phyloP scores from a whole-genome alignment of 108 stramenopile species.

The Cylindrotheca fusiformis region DNA sequence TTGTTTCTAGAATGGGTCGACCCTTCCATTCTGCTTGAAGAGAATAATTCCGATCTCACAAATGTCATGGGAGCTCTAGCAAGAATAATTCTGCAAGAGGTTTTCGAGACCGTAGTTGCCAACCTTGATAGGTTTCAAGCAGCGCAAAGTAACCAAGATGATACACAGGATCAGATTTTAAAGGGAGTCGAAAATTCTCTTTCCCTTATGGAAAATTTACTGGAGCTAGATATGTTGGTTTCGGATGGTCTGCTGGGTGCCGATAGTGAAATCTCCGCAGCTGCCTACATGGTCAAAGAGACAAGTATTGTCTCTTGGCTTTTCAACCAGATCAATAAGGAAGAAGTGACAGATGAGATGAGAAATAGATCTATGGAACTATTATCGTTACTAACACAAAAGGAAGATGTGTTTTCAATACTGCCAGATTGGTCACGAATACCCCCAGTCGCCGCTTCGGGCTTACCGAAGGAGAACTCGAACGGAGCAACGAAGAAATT shows the following conservation, averaged over 20 bases:
- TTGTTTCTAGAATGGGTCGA: conserved; percentile 73
- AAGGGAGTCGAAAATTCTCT: conserved; percentile 60
- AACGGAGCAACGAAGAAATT: conserved; percentile 34
- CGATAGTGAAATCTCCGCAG: conserved; percentile 32
- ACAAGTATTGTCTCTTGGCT: conserved; percentile 67
- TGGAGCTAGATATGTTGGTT: conserved; percentile 60
- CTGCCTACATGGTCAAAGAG: conserved; percentile 41
- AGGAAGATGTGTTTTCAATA: conserved; percentile 45
- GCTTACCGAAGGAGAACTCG: conserved; percentile 13
- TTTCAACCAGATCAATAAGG: conserved; percentile 40
- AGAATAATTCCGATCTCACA: conserved; percentile 3
- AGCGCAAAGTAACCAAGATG: neutral
- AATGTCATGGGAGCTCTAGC: conserved; percentile 19
- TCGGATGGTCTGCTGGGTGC: conserved; percentile 1
- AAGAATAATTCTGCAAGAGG: conserved; percentile 21
- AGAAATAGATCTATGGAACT: conserved; percentile 42
- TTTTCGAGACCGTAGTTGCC: conserved; percentile 26
- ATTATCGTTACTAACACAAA: conserved; percentile 57
- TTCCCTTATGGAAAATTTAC: conserved; percentile 57
- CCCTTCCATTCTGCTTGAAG: conserved; percentile 34
- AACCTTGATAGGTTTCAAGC: conserved; percentile 25
- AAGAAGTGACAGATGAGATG: conserved; percentile 18
- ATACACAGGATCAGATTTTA: conserved; percentile 46
- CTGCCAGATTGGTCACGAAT: conserved; percentile 35
- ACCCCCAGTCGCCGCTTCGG: conserved; percentile 10